These are phyloP conservation scores for Medicago arabica DNA, from an alignment of 306 rosid genomes.

Conservation along the genomic window DNA sequence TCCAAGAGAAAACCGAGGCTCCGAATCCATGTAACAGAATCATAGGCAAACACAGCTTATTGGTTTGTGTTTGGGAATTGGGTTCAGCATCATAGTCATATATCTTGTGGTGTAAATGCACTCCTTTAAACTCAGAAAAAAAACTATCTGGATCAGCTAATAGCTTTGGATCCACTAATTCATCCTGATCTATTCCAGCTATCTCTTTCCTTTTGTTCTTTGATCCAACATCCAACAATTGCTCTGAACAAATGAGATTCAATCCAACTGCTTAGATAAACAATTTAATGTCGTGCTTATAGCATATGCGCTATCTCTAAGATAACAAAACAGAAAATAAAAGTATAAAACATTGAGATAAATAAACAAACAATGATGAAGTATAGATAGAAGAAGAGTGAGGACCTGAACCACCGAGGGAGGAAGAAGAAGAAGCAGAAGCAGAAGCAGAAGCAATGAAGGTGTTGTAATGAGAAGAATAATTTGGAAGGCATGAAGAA, in stretches of 20 bases:
- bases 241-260: conserved; percentile 52
- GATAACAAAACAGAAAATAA: too few relatives aligned
- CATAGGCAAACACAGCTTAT: conserved; percentile 66
- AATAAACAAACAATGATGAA: not conserved
- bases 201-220: conserved; percentile 59
- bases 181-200: conserved; percentile 90
- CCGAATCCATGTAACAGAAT: conserved; percentile 91
- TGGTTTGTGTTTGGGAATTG: conserved; percentile 40
- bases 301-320: not conserved
- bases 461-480: conserved; percentile 24
- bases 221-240: conserved; percentile 54
- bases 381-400: not conserved
- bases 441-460: conserved; percentile 48
- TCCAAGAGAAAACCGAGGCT: conserved; percentile 93
- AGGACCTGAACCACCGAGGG: conserved; percentile 65
- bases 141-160: conserved; percentile 88
- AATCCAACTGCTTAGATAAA: not conserved
- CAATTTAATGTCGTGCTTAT: not conserved
- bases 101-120: conserved; percentile 85
- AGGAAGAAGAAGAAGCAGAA: conserved; percentile 58
- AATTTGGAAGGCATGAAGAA: conserved; percentile 37
- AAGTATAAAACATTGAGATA: not conserved
- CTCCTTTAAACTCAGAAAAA: conserved; percentile 81
- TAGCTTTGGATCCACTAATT: conserved; percentile 68
- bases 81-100: conserved; percentile 61